Percentiles rank a stretch among this genome's conserved stretches.
These are phyloP conservation scores for Alnus rubra DNA, from an alignment of 306 rosid species.

Conservation along the genomic window DNA sequence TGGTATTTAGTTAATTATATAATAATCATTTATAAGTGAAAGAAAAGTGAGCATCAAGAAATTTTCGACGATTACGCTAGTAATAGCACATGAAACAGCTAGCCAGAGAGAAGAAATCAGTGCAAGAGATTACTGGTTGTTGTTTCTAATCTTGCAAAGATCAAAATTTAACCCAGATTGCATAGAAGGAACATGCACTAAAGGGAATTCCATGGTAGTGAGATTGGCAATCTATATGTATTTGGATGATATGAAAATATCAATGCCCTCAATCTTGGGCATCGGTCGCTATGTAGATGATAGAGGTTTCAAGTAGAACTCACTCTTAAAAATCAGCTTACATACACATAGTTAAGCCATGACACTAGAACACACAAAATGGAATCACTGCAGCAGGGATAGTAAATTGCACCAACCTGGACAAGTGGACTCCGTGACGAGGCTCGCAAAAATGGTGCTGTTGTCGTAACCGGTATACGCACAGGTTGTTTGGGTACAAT, in stretches of 20 bases:
- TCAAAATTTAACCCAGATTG: not conserved
- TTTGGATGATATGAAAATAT: not conserved
- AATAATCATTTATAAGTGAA: not conserved
- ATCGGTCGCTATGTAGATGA: no score
- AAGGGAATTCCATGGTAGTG: not conserved
- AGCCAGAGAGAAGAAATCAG: not conserved
- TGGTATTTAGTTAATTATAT: not conserved
- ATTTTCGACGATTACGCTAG: not conserved
- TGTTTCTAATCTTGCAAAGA: not conserved
- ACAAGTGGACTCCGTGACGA: slow-evolving; percentile 45
- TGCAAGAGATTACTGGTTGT: not conserved
- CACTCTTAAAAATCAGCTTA: no score
- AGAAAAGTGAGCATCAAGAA: not conserved
- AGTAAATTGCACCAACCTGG: slow-evolving; percentile 48
- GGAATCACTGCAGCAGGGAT: not conserved
- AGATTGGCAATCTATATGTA: not conserved
- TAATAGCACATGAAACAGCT: not conserved
- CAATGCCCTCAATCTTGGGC: not conserved
- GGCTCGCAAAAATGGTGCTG: slow-evolving; percentile 34
- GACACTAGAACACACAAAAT: not conserved
- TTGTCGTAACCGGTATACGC: slow-evolving; percentile 61
- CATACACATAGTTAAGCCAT: no score
- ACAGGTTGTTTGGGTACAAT: slow-evolving; percentile 53
- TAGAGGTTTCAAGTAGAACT: no score
- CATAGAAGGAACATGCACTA: not conserved